Evolutionary conservation across 2,329 filamentous ascomycete genomes (phyloP), one percentile per base, ranked within the genome.

Genomic region (Ophiostoma australiae): DNA sequence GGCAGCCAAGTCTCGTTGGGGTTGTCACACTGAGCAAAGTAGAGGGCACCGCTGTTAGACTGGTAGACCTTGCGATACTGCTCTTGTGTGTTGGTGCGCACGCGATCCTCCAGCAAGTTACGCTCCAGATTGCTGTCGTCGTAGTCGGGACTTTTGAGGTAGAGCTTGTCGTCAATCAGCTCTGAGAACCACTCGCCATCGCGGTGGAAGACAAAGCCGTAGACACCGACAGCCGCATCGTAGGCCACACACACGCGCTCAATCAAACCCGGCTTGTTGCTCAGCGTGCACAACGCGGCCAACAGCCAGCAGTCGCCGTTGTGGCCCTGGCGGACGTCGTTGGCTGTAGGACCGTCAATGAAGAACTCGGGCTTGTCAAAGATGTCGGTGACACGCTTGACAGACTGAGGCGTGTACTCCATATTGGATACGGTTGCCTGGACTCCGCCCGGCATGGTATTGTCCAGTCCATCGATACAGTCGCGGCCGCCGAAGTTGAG

Each of bases 221-320:
- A 95, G 0, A 94, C 91, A 15, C 92, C 92, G 3, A 93, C 87
- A 41, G 86, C 83, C 77, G 91, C 87, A 74, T 95, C 87, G 15
- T 87, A 85, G 5, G 87, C 89, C 67, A 95, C 90, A 74, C 91
- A 95, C 10, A 93, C 83, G 70, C 82, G 85, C 78, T 93, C 88
- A 70, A 95, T 91, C 73, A 94, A 79, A 0, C 86, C 88, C 27
- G 86, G 81, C 78, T 91, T 91, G 77, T 92, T 92, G 74, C 88
- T 89, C 73, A 96, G 84, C 0, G 91, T 92, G 73, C 90, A 92
- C 61, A 96, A 80, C 0, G 91, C 91, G 7, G 93, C 90, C 82
- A 97, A 88, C 71, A 95, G 87, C 92, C 92, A 97, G 78, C 93
- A 96, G 77, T 97, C 91, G 1, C 92, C 92, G 73, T 90, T 88